Conservation (phyloP, 257 asterid species). For the Salvia rosmarinus region DNA sequence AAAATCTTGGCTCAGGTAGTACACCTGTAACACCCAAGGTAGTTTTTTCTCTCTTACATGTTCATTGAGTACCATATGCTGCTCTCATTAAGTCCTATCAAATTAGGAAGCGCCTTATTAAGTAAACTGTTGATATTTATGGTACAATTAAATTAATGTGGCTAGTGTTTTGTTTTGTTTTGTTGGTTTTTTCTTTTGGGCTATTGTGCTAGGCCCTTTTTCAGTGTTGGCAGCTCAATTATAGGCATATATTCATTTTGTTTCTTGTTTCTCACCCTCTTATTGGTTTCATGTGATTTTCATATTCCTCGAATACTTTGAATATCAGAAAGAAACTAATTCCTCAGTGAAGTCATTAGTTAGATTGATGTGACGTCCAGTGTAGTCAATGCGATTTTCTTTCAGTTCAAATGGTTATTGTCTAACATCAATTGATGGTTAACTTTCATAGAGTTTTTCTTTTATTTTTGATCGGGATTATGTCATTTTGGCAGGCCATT, state of each 20-base stretch:
- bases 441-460: not conserved
- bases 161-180: not conserved
- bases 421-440: not conserved
- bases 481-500: not conserved
- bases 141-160: conserved; percentile 9
- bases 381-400: not conserved
- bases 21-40: conserved; percentile 89
- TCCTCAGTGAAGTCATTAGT: conserved; percentile 13
- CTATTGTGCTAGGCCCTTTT: conserved; percentile 8
- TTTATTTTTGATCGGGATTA: not conserved
- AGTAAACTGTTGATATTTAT: not conserved
- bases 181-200: not conserved
- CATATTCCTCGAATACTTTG: conserved; percentile 2
- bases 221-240: conserved; percentile 11
- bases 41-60: conserved; percentile 33
- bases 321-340: not conserved
- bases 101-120: conserved; percentile 2
- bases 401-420: not conserved
- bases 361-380: not conserved
- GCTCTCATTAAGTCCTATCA: not conserved
- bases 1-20: conserved; percentile 89
- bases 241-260: not conserved
- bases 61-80: conserved; percentile 25
- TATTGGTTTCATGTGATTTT: not conserved
- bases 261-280: not conserved